Base-by-base conservation (phyloP, 495 filamentous ascomycete genomes). In the Penicillium goetzii region DNA sequence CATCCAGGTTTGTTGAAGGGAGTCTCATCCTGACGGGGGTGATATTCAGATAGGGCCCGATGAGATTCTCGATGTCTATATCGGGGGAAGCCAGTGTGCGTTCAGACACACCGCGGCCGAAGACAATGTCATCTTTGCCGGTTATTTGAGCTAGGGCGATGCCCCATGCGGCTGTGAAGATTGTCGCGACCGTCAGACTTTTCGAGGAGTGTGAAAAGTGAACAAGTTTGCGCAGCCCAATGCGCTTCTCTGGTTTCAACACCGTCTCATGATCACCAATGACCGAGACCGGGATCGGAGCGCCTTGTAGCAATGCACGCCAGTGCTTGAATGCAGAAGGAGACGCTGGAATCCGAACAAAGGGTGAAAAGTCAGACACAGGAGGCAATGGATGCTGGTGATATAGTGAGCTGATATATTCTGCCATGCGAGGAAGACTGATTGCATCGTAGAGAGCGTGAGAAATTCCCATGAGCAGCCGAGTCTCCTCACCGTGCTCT, bases 11-110 rank as follows among this genome's bases (percentile, higher is more conserved):
- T 23, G 41, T 47, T 15, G 41, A 47, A 23, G n/a, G 19, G 0
- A 47, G 6, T 23, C 6, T 47, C n/a, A 47, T 23, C 41, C 41
- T 47, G 6, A 47, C 41, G 19, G 41, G 41, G n/a, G 41, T 6
- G n/a, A 47, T 17, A 6, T 47, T 47, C 41, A 47, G 19, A 47
- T 19, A 47, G n/a, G 41, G 41, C 7, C 41, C 41, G 10, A 47
- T 47, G n/a, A 47, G 19, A 47, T 47, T 47, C 41, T 47, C 41
- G 12, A 47, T 23, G 11, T 47, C 41, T 47, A 47, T 47, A 23
- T 47, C 41, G 7, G 41, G 7, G 1, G 41, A 47, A 23, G 41
- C 6, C 6, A 21, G 6, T 23, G 41, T 23, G 41, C 41, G 41
- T 47, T 19, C 41, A 3, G 41, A 47, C 1, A 47, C 41, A 6